A percentile compares a stretch with the other conserved stretches of the same genome.
phyloP scores from a whole-genome alignment of 2,329 filamentous ascomycete species.

The Pseudogymnoascus destructans region DNA sequence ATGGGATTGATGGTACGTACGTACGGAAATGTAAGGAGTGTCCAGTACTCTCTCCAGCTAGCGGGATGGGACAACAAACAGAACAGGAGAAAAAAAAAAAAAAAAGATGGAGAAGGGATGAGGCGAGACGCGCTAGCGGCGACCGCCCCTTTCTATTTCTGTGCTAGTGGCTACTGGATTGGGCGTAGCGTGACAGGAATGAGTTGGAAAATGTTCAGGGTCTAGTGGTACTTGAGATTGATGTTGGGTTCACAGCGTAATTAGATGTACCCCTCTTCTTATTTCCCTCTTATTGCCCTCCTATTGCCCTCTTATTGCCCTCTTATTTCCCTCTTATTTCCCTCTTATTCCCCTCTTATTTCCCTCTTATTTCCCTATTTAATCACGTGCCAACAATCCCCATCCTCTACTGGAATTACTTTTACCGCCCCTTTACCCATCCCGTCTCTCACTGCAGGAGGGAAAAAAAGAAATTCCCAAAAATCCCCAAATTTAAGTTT shows the following conservation, averaged over 20 bases:
- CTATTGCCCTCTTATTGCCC: neutral
- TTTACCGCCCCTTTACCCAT: neutral
- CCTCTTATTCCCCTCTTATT: neutral
- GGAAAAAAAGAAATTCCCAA: neutral
- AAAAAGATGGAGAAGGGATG: constrained; percentile 7
- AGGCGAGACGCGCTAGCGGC: constrained; percentile 7
- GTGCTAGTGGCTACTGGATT: neutral
- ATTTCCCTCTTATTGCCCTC: neutral
- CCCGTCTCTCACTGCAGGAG: neutral
- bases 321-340: neutral
- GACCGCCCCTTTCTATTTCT: neutral
- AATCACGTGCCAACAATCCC: neutral
- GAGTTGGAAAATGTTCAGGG: neutral
- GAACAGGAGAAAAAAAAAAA: neutral
- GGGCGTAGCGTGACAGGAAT: neutral
- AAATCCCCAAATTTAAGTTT: constrained; percentile 1
- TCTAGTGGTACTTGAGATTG: neutral
- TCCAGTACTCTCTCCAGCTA: neutral
- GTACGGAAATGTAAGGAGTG: too few species aligned
- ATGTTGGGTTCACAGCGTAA: neutral
- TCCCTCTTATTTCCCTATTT: too few species aligned
- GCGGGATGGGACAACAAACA: neutral
- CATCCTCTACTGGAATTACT: neutral
- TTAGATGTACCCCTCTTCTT: neutral
- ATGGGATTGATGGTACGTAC: too few species aligned